Conservation (phyloP, 805 yeast species). For the Yarrowia divulgata region DNA sequence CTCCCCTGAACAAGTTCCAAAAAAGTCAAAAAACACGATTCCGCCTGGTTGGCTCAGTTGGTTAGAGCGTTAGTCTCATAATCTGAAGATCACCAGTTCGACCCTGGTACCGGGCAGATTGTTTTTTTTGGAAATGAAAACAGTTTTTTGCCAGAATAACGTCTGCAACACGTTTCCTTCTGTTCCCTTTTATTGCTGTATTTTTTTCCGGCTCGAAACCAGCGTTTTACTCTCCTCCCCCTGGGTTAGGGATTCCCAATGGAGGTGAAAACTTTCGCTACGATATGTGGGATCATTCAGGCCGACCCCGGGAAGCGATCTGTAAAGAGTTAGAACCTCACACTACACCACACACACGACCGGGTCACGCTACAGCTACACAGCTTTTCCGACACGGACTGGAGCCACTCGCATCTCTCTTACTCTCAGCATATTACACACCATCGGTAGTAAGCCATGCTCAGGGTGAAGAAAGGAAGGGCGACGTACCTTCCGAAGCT, state of each 20-base stretch:
- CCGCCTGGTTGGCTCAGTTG: constrained; percentile 37
- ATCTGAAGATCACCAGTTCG: constrained; percentile 39
- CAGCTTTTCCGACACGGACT: neutral
- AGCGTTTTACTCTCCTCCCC: neutral
- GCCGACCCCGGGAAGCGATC: too few species aligned
- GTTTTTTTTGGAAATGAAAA: neutral
- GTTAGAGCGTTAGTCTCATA: constrained; percentile 39
- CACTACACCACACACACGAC: too few species aligned
- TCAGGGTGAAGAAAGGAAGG: constrained; percentile 32
- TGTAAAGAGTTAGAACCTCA: too few species aligned
- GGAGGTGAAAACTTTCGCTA: constrained; percentile 23
- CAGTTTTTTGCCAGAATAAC: neutral
- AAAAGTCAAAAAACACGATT: too few species aligned
- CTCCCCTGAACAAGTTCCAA: neutral
- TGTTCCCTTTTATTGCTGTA: too few species aligned
- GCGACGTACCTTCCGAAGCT: constrained; percentile 6
- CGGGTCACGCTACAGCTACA: too few species aligned
- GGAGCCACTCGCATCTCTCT: too few species aligned
- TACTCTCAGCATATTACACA: too few species aligned
- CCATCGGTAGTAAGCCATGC: neutral
- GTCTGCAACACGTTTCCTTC: too few species aligned
- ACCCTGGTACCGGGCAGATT: constrained; percentile 35
- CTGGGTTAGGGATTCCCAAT: constrained; percentile 26
- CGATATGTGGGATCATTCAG: constrained; percentile 27
- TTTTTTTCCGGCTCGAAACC: too few species aligned